Evolutionary conservation across 768 basidiomycete species (phyloP), one percentile per base, ranked within the genome.

Genomic region (Tulasnella sp.): DNA sequence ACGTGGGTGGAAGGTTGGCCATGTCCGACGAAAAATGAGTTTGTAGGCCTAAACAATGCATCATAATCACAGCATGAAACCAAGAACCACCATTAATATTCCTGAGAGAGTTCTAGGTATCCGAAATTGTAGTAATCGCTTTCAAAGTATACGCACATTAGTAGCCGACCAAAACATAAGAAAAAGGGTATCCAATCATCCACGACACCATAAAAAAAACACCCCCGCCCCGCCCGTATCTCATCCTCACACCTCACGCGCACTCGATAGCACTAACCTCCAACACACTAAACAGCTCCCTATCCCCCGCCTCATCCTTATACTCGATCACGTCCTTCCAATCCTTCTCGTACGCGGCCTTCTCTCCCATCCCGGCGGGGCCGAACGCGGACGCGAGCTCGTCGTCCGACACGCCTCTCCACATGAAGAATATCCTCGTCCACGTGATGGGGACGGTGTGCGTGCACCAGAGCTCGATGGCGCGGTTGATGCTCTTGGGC

Each of bases 401-500:
- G 71, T 94, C 92, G 74, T 94, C 92, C 22, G 84, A 85, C 37
- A 94, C 80, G 0, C 92, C 92, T 32, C 92, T 88, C 81, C 89
- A 78, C 79, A 94, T 92, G 72, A 94, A 84, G 83, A 94, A 94
- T 29, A 94, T 81, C 36, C 92, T 88, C 8, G 90, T 94, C 79
- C 92, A 93, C 72, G 90, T 82, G 77, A 91, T 92, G 29, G 89
- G 88, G 67, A 92, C 90, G 12, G 86, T 84, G 8, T 40, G 37
- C 0, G 90, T 90, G n/a, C 94, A 88, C 0, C 89, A 88, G 74
- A 94, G 90, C 77, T 94, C 92, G 72, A 94, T 86, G n/a, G 92
- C 92, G 2, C 90, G 87, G 6, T 91, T 90, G 59, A 94, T 90
- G 76, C 87, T 89, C 73, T 84, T 82, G 6, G 91, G 92, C 9